Percentiles rank a stretch among this genome's conserved stretches.
Conservation (phyloP, 805 yeast species). For the Metschnikowia lunata region DNA sequence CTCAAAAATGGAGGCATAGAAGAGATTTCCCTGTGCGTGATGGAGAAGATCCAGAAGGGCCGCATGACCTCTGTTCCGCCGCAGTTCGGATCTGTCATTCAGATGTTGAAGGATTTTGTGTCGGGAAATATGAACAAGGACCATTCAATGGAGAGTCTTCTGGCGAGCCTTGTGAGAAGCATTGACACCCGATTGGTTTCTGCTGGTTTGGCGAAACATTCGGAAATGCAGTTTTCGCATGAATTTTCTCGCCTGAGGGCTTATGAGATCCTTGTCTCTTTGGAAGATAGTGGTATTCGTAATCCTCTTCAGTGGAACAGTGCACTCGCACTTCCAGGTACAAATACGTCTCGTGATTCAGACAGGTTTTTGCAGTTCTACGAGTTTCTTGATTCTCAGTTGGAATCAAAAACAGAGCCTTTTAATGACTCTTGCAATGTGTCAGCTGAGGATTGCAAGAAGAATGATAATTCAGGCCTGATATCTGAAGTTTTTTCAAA, state of each 20-base stretch:
- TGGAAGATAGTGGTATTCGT: conserved; percentile 20
- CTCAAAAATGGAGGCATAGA: conserved; percentile 21
- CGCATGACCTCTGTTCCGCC: conserved; percentile 6
- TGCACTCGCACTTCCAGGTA: conserved; percentile 41
- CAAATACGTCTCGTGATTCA: conserved; percentile 39
- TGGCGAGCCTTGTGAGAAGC: conserved; percentile 31
- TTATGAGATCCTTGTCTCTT: conserved; percentile 40
- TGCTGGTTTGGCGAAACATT: not conserved
- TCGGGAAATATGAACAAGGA: conserved; percentile 50
- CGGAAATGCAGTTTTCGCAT: conserved; percentile 13
- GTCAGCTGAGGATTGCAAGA: not conserved
- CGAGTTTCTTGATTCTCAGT: conserved; percentile 23
- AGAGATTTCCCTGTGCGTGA: conserved; percentile 21
- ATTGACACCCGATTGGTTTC: conserved; percentile 17
- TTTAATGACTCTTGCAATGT: not conserved
- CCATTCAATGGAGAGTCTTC: conserved; percentile 43
- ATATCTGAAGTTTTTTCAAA: not conserved
- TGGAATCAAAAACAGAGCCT: not conserved
- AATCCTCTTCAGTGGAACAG: conserved; percentile 54
- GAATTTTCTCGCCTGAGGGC: conserved; percentile 54
- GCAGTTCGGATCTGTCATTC: conserved; percentile 34
- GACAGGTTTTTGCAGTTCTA: conserved; percentile 43
- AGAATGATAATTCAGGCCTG: not conserved
- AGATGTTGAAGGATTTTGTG: conserved; percentile 50
- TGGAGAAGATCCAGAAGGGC: not conserved